Evolutionary conservation across 768 basidiomycete species (phyloP).

Genomic region (Trametes gibbosa): DNA sequence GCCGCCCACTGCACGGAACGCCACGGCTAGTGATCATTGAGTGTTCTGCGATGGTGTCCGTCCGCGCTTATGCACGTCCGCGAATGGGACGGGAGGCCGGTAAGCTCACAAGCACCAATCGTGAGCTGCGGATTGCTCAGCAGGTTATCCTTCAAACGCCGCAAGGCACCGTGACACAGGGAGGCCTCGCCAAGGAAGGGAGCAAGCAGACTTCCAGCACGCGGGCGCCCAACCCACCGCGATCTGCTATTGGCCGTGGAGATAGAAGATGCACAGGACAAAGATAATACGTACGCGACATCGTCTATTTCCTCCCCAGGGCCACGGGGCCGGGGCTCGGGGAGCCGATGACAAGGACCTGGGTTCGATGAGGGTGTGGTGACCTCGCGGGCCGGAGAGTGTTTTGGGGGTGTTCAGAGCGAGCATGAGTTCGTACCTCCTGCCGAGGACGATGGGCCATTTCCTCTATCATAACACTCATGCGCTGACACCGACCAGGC

Average conservation of each 20-base stretch:
- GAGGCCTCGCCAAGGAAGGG: constrained; percentile 1
- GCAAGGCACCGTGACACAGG: neutral
- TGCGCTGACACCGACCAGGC: too few relatives aligned
- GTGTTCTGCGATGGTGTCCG: neutral
- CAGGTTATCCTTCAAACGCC: neutral
- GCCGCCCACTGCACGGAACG: neutral
- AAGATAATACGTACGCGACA: constrained; percentile 3
- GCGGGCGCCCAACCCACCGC: neutral
- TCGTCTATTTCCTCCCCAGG: neutral
- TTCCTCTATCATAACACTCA: too few relatives aligned
- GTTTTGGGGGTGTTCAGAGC: too few relatives aligned
- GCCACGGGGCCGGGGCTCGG: constrained; percentile 10
- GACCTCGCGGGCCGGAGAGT: too few relatives aligned
- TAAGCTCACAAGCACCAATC: constrained; percentile 9
- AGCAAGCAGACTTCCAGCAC: neutral
- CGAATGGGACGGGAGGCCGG: neutral
- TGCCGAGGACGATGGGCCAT: too few relatives aligned
- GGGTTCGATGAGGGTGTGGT: neutral
- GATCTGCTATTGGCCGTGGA: neutral
- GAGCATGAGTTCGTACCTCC: too few relatives aligned
- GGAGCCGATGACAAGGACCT: constrained; percentile 11
- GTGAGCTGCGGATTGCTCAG: constrained; percentile 4
- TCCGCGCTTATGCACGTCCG: neutral
- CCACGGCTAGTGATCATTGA: neutral
- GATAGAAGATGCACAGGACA: neutral